Evolutionary conservation across 1,284 basidiomycete species (phyloP).

Genomic region (Boletellus dicymbophilus): DNA sequence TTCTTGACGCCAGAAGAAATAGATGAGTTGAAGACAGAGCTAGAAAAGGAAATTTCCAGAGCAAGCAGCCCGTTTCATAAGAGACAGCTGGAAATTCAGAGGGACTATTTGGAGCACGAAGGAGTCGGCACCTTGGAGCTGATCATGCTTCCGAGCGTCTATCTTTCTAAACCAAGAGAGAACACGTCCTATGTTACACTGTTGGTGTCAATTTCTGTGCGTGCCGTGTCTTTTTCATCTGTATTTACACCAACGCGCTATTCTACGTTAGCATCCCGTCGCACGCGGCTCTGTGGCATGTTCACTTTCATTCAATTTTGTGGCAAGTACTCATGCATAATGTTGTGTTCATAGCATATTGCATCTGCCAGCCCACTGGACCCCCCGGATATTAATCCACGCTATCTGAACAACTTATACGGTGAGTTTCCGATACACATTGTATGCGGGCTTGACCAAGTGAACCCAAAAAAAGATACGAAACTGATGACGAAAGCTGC

Average conservation of each 20-base stretch:
- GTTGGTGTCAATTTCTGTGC: constrained; percentile 12
- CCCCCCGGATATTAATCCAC: constrained; percentile 14
- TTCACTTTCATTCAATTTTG: too few species aligned
- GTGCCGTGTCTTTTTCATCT: background rate
- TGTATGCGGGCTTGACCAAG: background rate
- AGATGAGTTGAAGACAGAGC: constrained; percentile 15
- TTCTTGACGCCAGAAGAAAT: constrained; percentile 15
- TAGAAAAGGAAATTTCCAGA: constrained; percentile 10
- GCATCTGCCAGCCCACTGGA: constrained; percentile 14
- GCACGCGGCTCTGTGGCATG: constrained; percentile 21
- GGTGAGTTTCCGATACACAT: constrained; percentile 6
- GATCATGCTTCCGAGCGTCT: constrained; percentile 20
- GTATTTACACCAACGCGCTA: background rate
- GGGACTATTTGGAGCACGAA: constrained; percentile 2
- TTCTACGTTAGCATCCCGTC: constrained; percentile 14
- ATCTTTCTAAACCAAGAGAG: constrained; percentile 7
- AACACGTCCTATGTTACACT: constrained; percentile 18
- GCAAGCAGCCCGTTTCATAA: constrained; percentile 12
- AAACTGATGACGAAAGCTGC: constrained; percentile 20
- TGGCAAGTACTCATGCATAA: background rate
- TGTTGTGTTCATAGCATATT: constrained; percentile 10
- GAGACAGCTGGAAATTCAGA: constrained; percentile 15
- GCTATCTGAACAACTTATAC: constrained; percentile 15
- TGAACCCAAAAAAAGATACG: constrained; percentile 7
- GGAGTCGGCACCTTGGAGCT: constrained; percentile 20